Percentiles rank a stretch among this genome's conserved stretches.
Conservation (phyloP, 2,329 filamentous ascomycete genomes). For the Polytolypa hystricis region DNA sequence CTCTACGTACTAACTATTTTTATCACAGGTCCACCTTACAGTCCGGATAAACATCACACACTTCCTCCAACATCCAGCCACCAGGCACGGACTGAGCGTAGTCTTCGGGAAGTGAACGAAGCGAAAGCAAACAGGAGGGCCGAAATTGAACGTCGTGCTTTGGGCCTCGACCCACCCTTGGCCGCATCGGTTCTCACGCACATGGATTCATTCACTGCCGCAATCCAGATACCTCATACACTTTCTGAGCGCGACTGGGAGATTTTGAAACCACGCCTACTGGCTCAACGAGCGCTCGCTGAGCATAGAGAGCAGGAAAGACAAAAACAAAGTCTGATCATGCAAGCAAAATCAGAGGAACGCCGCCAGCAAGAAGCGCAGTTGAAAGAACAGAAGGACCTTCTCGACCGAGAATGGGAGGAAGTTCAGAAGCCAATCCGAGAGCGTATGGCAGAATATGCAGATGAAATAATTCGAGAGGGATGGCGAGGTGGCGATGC, state of each 20-base stretch:
- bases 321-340: conserved; percentile 35
- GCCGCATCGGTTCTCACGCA: conserved; percentile 51
- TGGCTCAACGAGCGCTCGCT: conserved; percentile 55
- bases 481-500: conserved; percentile 54
- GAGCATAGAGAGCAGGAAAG: conserved; percentile 44
- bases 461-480: conserved; percentile 57
- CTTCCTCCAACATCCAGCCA: conserved; percentile 5
- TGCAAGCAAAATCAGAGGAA: conserved; percentile 38
- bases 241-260: conserved; percentile 61
- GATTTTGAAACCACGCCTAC: conserved; percentile 53
- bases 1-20: no score
- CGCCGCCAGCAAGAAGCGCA: conserved; percentile 38
- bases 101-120: conserved; percentile 51
- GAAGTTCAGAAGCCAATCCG: conserved; percentile 57
- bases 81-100: conserved; percentile 35
- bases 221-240: conserved; percentile 56
- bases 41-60: no score
- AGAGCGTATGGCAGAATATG: conserved; percentile 52
- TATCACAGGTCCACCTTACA: no score
- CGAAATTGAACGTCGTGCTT: conserved; percentile 62
- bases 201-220: conserved; percentile 63
- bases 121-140: conserved; percentile 52
- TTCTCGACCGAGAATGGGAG: conserved; percentile 59
- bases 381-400: conserved; percentile 44
- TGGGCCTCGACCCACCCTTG: conserved; percentile 55